Percentiles rank a stretch among this genome's conserved stretches.
Conservation (phyloP, 148 eudicot genomes). For the Gaultheria prostrata region DNA sequence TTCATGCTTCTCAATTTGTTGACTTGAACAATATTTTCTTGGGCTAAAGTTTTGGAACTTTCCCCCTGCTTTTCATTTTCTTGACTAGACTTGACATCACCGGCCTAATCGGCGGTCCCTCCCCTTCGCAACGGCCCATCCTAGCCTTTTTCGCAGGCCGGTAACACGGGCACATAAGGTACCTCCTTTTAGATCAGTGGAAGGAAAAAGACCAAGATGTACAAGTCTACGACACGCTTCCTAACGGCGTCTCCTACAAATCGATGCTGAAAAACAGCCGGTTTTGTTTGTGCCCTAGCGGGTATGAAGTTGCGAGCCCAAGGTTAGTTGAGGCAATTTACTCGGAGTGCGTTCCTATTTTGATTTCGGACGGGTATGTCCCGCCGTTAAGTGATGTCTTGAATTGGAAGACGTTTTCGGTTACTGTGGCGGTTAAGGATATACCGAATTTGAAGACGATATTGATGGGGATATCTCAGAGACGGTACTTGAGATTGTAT, state of each 20-base stretch:
- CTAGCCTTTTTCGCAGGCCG: constrained; percentile 62
- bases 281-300: constrained; percentile 62
- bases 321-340: constrained; percentile 61
- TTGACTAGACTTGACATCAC: constrained; percentile 23
- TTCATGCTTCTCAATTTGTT: too few species aligned
- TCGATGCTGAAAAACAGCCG: constrained; percentile 36
- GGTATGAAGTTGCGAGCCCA: constrained; percentile 67
- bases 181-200: constrained; percentile 44
- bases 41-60: not conserved
- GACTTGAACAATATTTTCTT: not conserved
- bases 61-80: not conserved
- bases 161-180: constrained; percentile 51
- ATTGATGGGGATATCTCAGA: constrained; percentile 39
- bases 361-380: constrained; percentile 44
- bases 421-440: constrained; percentile 35
- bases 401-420: constrained; percentile 49
- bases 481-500: constrained; percentile 40
- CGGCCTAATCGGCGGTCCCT: constrained; percentile 34
- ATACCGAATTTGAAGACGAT: constrained; percentile 46
- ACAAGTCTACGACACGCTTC: constrained; percentile 39
- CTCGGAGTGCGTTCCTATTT: constrained; percentile 53
- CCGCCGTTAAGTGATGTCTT: constrained; percentile 55
- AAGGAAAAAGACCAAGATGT: constrained; percentile 38
- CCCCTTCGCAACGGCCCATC: constrained; percentile 35
- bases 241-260: constrained; percentile 25